Conservation (phyloP, 2,329 filamentous ascomycete species). For the Ascomycota sp. region DNA sequence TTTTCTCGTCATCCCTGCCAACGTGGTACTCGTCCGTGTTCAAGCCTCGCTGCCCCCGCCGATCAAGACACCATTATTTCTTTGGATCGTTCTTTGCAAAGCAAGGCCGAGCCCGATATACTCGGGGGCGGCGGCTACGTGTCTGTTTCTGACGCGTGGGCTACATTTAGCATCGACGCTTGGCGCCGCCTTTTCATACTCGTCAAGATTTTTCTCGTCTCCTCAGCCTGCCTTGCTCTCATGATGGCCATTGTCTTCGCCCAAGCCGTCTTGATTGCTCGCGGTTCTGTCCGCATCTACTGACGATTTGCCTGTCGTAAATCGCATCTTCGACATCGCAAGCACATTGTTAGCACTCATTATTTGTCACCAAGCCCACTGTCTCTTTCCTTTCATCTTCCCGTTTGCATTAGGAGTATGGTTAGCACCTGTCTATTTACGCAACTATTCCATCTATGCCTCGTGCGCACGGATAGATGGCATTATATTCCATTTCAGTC, state of each 20-base stretch:
- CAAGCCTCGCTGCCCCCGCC: conserved; percentile 66
- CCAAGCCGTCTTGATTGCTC: conserved; percentile 25
- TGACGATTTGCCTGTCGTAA: too few species aligned
- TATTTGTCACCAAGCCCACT: background rate
- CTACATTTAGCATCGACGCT: conserved; percentile 51
- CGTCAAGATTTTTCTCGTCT: conserved; percentile 45
- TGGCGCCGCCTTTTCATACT: conserved; percentile 56
- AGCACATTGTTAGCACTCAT: background rate
- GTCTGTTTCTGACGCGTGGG: conserved; percentile 58
- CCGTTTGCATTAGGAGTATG: too few species aligned
- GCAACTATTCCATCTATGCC: background rate
- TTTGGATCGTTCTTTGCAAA: conserved; percentile 73
- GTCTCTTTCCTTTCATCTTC: background rate
- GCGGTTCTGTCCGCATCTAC: conserved; percentile 2
- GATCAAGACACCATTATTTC: conserved; percentile 69
- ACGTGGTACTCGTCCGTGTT: conserved; percentile 59
- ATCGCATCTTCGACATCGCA: too few species aligned
- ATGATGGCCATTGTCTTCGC: conserved; percentile 26
- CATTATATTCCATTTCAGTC: background rate
- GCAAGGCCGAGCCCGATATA: conserved; percentile 53
- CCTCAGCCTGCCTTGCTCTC: conserved; percentile 23
- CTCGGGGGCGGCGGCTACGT: conserved; percentile 54
- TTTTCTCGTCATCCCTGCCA: conserved; percentile 52
- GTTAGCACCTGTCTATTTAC: too few species aligned
- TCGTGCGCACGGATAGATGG: too few species aligned